phyloP scores from a whole-genome alignment of 202 grass and related monocot genomes.

The Alloteropsis angusta region DNA sequence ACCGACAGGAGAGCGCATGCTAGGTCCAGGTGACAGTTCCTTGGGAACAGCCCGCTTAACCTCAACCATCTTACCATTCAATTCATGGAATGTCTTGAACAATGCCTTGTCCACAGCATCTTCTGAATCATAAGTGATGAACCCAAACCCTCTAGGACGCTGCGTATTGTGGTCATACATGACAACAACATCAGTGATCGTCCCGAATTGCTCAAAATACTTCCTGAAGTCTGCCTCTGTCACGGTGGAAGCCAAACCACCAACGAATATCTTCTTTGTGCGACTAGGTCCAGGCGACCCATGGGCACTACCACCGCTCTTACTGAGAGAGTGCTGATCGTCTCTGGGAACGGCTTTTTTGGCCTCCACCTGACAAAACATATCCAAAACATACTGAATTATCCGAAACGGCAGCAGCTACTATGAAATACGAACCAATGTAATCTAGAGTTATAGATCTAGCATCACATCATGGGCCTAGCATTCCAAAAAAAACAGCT shows the following conservation, averaged over 20 bases:
- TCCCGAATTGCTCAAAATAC: slow-evolving; percentile 77
- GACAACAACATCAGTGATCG: slow-evolving; percentile 71
- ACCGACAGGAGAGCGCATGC: slow-evolving; percentile 44
- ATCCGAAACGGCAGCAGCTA: neutral
- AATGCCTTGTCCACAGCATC: slow-evolving; percentile 72
- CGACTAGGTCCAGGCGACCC: slow-evolving; percentile 49
- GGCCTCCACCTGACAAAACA: slow-evolving; percentile 65
- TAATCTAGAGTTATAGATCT: slow-evolving; percentile 8
- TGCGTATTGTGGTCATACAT: slow-evolving; percentile 90
- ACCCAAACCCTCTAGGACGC: slow-evolving; percentile 71
- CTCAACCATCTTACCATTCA: slow-evolving; percentile 84
- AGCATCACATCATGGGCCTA: slow-evolving; percentile 18
- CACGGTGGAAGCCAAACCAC: slow-evolving; percentile 70
- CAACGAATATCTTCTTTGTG: slow-evolving; percentile 83
- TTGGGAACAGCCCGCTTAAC: slow-evolving; percentile 79
- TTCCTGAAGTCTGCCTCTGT: slow-evolving; percentile 69
- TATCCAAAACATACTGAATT: slow-evolving; percentile 31
- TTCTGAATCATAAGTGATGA: slow-evolving; percentile 76
- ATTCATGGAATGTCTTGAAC: slow-evolving; percentile 79
- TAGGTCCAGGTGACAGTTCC: slow-evolving; percentile 62
- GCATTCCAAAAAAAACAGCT: neutral
- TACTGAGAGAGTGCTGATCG: slow-evolving; percentile 43
- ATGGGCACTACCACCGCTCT: slow-evolving; percentile 44
- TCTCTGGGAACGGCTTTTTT: slow-evolving; percentile 84
- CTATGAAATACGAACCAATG: neutral